Conservation (phyloP, 139 green algal genomes). For the Tetradesmus obliquus region DNA sequence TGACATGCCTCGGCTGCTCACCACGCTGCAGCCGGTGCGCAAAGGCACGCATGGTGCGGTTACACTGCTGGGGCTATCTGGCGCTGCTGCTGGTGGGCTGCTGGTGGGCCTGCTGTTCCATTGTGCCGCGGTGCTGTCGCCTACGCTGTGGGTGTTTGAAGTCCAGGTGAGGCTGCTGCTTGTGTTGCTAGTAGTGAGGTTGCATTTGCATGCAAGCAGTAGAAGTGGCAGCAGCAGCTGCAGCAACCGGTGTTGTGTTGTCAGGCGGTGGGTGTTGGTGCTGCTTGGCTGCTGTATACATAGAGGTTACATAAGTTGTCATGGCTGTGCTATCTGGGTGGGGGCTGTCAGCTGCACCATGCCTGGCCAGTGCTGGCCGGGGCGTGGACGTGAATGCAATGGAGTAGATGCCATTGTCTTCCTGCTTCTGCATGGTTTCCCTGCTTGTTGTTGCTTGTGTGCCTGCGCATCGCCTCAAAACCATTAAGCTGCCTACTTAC, state of each 20-base stretch:
- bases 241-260: not conserved
- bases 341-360: too few relatives aligned
- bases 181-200: not conserved
- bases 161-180: constrained; percentile 28
- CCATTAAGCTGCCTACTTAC: too few relatives aligned
- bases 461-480: too few relatives aligned
- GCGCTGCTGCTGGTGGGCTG: constrained; percentile 77
- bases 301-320: not conserved
- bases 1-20: constrained; percentile 85
- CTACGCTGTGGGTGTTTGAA: constrained; percentile 71
- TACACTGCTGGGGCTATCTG: constrained; percentile 76
- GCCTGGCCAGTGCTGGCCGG: too few relatives aligned
- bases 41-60: constrained; percentile 92
- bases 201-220: not conserved
- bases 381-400: too few relatives aligned
- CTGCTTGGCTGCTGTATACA: not conserved
- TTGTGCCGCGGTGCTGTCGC: constrained; percentile 57
- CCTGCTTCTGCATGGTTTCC: too few relatives aligned
- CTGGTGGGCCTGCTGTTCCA: constrained; percentile 84
- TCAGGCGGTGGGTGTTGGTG: not conserved
- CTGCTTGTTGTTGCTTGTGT: too few relatives aligned
- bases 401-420: too few relatives aligned
- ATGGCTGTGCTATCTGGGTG: too few relatives aligned
- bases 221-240: not conserved
- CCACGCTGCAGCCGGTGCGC: constrained; percentile 72